Percentiles rank a stretch among this genome's conserved stretches.
These are phyloP conservation scores for Neolentinus lepideus DNA, from an alignment of 1,284 basidiomycete species.

Conservation along the genomic window DNA sequence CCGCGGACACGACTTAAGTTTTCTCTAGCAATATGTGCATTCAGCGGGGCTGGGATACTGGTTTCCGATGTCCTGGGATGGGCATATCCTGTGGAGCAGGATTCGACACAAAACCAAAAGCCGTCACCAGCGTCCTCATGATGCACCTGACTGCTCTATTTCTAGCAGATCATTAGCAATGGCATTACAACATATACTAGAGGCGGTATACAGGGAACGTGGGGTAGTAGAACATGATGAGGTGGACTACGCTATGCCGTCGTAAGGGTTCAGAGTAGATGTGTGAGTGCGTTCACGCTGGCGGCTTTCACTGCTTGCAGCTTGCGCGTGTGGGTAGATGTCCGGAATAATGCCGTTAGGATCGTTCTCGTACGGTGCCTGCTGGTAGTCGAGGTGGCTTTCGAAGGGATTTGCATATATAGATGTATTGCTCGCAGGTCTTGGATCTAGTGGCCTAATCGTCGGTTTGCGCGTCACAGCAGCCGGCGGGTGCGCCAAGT, in stretches of 20 bases:
- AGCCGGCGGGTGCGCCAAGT: not conserved
- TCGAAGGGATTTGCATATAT: not conserved
- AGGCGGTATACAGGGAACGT: not conserved
- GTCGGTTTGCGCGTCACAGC: not conserved
- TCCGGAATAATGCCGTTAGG: not conserved
- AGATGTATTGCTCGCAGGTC: not conserved
- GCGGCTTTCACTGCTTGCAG: not conserved
- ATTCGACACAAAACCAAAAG: not conserved
- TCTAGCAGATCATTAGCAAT: not conserved
- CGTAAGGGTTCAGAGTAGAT: not conserved
- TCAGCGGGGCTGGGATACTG: conserved; percentile 44
- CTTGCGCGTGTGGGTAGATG: not conserved
- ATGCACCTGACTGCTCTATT: not conserved
- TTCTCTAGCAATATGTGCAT: conserved; percentile 45
- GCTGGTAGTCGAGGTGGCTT: not conserved
- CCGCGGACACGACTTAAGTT: conserved; percentile 50
- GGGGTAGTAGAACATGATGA: not conserved
- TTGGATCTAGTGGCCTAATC: not conserved
- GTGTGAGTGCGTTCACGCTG: not conserved
- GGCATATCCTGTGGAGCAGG: conserved; percentile 22
- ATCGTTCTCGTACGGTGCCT: not conserved
- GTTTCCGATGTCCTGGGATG: conserved; percentile 52
- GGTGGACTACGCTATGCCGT: not conserved
- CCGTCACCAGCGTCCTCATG: not conserved
- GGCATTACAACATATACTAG: conserved; percentile 1